Percentiles rank a stretch among this genome's conserved stretches.
Evolutionary conservation across 2,329 filamentous ascomycete species (phyloP).

Genomic region (Ascochyta fabae): DNA sequence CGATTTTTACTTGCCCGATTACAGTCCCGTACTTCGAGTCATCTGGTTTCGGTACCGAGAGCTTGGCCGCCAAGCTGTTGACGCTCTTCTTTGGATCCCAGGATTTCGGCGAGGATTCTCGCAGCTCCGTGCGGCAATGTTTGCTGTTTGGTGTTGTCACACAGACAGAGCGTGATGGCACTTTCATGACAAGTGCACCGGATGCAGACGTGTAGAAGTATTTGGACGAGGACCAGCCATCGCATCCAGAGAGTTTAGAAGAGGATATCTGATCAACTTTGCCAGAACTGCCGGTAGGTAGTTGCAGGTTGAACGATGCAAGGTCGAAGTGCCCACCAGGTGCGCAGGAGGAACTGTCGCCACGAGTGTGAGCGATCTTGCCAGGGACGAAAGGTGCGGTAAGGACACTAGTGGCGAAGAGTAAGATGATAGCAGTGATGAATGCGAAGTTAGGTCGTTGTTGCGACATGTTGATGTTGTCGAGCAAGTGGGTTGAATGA

Average conservation of each 20-base stretch:
- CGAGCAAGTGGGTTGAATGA: neutral
- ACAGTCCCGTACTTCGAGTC: conserved; percentile 48
- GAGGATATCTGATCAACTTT: conserved; percentile 39
- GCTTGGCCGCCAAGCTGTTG: conserved; percentile 45
- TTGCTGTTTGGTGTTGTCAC: conserved; percentile 51
- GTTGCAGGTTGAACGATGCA: conserved; percentile 46
- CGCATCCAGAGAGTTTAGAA: conserved; percentile 45
- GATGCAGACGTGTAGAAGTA: conserved; percentile 43
- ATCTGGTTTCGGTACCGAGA: conserved; percentile 41
- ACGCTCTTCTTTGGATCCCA: conserved; percentile 43
- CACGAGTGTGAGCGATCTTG: neutral
- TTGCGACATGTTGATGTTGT: neutral
- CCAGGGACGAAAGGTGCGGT: neutral
- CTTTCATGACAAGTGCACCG: conserved; percentile 51
- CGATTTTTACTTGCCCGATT: conserved; percentile 52
- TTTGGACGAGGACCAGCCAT: conserved; percentile 41
- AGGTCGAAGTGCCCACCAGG: conserved; percentile 32
- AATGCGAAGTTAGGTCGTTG: neutral
- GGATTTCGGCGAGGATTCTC: conserved; percentile 42
- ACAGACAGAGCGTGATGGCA: conserved; percentile 48
- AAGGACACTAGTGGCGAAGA: neutral
- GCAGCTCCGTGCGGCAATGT: conserved; percentile 54
- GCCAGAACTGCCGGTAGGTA: conserved; percentile 45
- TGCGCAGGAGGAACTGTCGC: conserved; percentile 17
- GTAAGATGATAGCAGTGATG: neutral